A percentile compares a stretch with the other conserved stretches of the same genome.
Evolutionary conservation across 176 grass and related monocot genomes (phyloP).

Genomic region (Hyparrhenia diplandra): DNA sequence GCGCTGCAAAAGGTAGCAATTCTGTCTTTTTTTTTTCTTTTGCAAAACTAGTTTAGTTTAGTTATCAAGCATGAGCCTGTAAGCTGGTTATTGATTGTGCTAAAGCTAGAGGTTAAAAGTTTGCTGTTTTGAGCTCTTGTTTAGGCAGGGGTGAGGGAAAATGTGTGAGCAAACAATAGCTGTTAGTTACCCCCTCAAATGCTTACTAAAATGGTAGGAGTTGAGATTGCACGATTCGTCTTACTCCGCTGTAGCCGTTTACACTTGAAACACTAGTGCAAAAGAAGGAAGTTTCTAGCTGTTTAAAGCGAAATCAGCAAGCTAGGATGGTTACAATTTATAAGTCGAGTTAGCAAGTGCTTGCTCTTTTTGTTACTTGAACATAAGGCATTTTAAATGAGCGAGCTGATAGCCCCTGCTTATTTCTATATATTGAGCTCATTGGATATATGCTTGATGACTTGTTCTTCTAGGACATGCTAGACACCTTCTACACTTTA

Average conservation of each 20-base stretch:
- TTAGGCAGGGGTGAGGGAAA: neutral
- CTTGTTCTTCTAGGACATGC: neutral
- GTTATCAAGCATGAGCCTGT: slow-evolving; percentile 8
- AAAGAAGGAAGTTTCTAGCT: neutral
- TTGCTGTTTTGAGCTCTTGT: neutral
- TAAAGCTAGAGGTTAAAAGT: slow-evolving; percentile 3
- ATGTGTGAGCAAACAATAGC: neutral
- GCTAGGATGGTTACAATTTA: neutral
- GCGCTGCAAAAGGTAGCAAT: slow-evolving; percentile 36
- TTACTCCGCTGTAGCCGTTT: neutral
- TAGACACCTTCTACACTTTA: neutral
- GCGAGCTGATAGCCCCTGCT: neutral
- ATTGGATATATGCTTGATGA: neutral
- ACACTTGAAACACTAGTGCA: neutral
- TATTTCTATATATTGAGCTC: slow-evolving; percentile 13
- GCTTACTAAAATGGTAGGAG: neutral
- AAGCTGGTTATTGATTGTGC: slow-evolving; percentile 19
- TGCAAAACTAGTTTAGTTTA: neutral
- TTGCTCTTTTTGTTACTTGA: slow-evolving; percentile 9
- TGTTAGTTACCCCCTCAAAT: neutral
- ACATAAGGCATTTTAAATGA: neutral
- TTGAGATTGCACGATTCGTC: neutral
- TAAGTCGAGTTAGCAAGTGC: neutral
- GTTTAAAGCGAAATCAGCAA: slow-evolving; percentile 2
- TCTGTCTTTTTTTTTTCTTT: neutral